Evolutionary conservation across 2,329 filamentous ascomycete genomes (phyloP).

Genomic region (Diplodia scrobiculata): DNA sequence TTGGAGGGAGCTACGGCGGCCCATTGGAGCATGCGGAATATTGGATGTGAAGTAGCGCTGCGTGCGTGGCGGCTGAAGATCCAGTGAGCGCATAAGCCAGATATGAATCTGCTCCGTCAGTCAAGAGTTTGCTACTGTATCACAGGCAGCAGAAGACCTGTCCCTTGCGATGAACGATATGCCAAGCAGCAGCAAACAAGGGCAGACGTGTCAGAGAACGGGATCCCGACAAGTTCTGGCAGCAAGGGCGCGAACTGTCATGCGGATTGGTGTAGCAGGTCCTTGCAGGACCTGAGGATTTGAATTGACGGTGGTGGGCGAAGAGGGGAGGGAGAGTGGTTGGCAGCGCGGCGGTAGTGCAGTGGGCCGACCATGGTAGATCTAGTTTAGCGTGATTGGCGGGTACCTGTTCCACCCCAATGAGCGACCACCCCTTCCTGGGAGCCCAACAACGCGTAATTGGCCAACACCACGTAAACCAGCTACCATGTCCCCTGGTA

Average conservation of each 20-base stretch:
- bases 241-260: background rate
- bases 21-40: constrained; percentile 1
- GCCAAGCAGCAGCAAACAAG: constrained; percentile 2
- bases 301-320: constrained; percentile 1
- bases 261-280: background rate
- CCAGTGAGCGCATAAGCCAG: too few species aligned
- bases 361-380: background rate
- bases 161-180: background rate
- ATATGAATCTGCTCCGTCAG: background rate
- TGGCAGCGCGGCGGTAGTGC: background rate
- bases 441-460: too few species aligned
- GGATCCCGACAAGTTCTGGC: background rate
- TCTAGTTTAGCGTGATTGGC: background rate
- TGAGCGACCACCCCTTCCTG: too few species aligned
- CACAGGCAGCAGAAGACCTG: background rate
- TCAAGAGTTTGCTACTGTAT: background rate
- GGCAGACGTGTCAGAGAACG: background rate
- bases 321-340: background rate
- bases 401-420: too few species aligned
- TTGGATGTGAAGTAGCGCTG: constrained; percentile 6
- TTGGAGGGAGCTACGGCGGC: background rate
- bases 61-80: background rate
- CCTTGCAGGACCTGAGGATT: background rate
- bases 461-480: too few species aligned
- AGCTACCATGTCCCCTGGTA: too few species aligned